These are phyloP conservation scores for Rhodotorula sphaerocarpa DNA, from an alignment of 768 basidiomycete genomes.

Conservation along the genomic window DNA sequence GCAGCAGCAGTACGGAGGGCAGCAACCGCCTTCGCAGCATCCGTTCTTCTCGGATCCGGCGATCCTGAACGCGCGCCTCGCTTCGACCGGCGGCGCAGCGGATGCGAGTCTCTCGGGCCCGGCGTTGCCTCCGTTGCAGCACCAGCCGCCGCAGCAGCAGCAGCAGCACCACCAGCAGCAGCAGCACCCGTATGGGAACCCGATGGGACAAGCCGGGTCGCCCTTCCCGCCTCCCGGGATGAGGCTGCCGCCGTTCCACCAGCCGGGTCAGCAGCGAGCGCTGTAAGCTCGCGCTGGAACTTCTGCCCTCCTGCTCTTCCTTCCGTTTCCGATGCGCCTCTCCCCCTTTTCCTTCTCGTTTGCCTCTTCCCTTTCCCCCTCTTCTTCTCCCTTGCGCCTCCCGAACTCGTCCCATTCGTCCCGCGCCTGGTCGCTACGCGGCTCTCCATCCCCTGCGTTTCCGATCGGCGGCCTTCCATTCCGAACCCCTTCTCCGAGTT, in stretches of 20 bases:
- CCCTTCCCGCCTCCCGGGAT: conserved; percentile 11
- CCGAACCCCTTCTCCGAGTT: no score
- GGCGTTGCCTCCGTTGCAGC: conserved; percentile 8
- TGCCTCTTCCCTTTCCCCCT: not conserved
- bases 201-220: no score
- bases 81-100: not conserved
- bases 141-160: conserved; percentile 1
- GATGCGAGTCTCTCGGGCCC: not conserved
- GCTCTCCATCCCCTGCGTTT: not conserved
- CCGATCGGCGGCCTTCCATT: no score
- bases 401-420: not conserved
- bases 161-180: conserved; percentile 5
- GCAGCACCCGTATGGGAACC: not conserved
- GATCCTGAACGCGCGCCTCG: conserved; percentile 29
- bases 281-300: no score
- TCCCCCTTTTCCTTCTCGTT: not conserved
- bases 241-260: conserved; percentile 5
- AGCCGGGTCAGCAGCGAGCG: not conserved
- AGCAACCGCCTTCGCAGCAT: conserved; percentile 9
- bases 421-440: no score
- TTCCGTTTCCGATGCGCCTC: no score
- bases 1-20: not conserved
- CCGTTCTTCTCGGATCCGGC: conserved; percentile 35
- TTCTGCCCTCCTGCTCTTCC: no score
- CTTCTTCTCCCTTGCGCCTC: not conserved